Percentiles rank a stretch among this genome's conserved stretches.
These are phyloP conservation scores for Rhizopogon sp. DNA, from an alignment of 768 basidiomycete genomes.

Conservation along the genomic window DNA sequence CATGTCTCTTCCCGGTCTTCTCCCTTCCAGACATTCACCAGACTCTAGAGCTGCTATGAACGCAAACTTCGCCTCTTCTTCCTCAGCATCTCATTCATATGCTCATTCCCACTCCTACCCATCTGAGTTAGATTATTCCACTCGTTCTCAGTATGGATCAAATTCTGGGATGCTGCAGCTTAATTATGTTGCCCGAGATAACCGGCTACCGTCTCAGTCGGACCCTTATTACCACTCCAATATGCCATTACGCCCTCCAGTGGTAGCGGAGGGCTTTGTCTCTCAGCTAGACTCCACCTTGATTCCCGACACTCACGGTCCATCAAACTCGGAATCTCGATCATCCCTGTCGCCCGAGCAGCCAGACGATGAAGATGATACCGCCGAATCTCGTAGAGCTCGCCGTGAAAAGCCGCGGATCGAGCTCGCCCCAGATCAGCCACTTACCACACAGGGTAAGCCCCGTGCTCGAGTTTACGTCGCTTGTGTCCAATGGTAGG, in stretches of 20 bases:
- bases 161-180: not conserved
- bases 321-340: slow-evolving; percentile 4
- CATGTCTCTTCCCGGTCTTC: slow-evolving; percentile 17
- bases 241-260: not conserved
- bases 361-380: slow-evolving; percentile 1
- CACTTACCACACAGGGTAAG: slow-evolving; percentile 78
- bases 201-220: slow-evolving; percentile 3
- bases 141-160: slow-evolving; percentile 4
- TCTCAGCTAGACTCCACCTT: slow-evolving; percentile 8
- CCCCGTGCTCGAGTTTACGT: slow-evolving; percentile 71
- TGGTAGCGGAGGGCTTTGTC: not conserved
- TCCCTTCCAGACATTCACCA: slow-evolving; percentile 1
- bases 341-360: slow-evolving; percentile 2
- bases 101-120: slow-evolving; percentile 4
- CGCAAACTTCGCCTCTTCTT: not conserved
- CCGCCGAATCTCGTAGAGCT: slow-evolving; percentile 26
- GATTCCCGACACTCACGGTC: not conserved
- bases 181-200: slow-evolving; percentile 2
- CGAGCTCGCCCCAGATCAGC: slow-evolving; percentile 70
- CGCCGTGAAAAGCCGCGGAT: slow-evolving; percentile 56
- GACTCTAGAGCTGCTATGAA: slow-evolving; percentile 4
- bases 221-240: not conserved
- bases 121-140: slow-evolving; percentile 1
- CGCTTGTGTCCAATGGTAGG: slow-evolving; percentile 74
- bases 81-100: slow-evolving; percentile 3